Base-by-base conservation (phyloP, 805 yeast species). In the Kluyveromyces aestuarii region DNA sequence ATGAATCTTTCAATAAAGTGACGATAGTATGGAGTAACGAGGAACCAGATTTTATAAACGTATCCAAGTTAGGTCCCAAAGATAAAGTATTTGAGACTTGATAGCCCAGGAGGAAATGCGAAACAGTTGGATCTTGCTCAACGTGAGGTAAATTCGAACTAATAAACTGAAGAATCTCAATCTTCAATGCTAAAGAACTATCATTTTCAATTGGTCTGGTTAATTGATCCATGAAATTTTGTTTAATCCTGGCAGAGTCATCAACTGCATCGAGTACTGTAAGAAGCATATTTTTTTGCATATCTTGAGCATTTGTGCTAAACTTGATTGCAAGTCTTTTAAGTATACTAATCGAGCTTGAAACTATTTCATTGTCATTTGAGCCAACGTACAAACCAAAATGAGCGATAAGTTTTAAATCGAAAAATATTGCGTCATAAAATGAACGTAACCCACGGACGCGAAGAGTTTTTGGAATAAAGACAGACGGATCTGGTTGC, bases 31-130 rank as follows among this genome's bases (percentile, higher is more conserved):
- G 72, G 41, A 90, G 71, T 8, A 85, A 62, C 2, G 89, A 82
- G 14, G 72, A 70, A 0, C 67, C 70, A 0, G 87, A 75, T 2
- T 66, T 66, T 46, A 83, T 74, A 21, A 80, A 79, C 0, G 87
- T 80, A 1, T 68, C 60, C 0, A 71, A 61, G 3, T 60, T 52
- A 14, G 73, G 71, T 2, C 80, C 80, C n/a, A 81, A 62, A 0
- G 77, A 63, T 18, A 81, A 67, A n/a, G 75, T 71, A 46, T 74
- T 77, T 1, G 68, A 64, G 37, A 75, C 67, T 40, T 78, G 80
- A 63, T 81, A 88, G 0, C 98, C 98, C 1, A 91, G 71, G 8
- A 91, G 62, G 55, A 83, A 82, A 60, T 89, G 97, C 1, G 91
- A 70, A 1, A 84, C 73, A 0, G 82, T 74, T 6, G 80, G 74